Percentiles rank a stretch among this genome's conserved stretches.
These are phyloP conservation scores for Suillus brevipes DNA, from an alignment of 768 basidiomycete species.

Conservation along the genomic window DNA sequence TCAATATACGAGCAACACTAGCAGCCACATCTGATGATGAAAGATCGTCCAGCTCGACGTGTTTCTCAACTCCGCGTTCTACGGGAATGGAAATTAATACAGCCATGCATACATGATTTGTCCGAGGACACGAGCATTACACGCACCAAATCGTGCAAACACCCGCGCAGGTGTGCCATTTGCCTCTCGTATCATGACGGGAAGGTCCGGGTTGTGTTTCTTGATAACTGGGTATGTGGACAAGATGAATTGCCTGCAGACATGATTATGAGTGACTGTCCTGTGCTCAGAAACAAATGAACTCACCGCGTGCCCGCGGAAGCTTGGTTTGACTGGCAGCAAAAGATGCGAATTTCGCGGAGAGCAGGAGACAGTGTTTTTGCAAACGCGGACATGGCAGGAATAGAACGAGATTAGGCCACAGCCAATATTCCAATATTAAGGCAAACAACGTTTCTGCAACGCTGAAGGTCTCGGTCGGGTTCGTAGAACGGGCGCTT, in stretches of 20 bases:
- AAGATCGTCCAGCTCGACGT: constrained; percentile 78
- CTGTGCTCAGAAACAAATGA: constrained; percentile 5
- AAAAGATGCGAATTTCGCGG: constrained; percentile 77
- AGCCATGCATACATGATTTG: constrained; percentile 12
- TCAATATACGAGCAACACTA: constrained; percentile 65
- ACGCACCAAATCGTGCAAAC: constrained; percentile 85
- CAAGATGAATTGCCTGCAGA: constrained; percentile 73
- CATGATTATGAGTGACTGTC: neutral
- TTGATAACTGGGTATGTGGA: constrained; percentile 75
- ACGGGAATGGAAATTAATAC: constrained; percentile 18
- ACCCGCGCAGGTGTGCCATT: constrained; percentile 75
- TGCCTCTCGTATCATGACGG: constrained; percentile 79
- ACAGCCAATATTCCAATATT: constrained; percentile 8
- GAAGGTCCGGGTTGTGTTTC: constrained; percentile 84
- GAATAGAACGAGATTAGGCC: constrained; percentile 19
- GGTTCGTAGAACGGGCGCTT: constrained; percentile 15
- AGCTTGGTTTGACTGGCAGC: constrained; percentile 73
- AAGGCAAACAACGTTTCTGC: constrained; percentile 12
- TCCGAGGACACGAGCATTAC: constrained; percentile 15
- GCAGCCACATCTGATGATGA: constrained; percentile 69
- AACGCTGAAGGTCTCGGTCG: constrained; percentile 9
- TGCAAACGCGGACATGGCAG: constrained; percentile 60
- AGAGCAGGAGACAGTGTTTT: constrained; percentile 76
- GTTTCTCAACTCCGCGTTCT: constrained; percentile 82
- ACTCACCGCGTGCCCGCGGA: constrained; percentile 79